Percentiles rank a stretch among this genome's conserved stretches.
These are phyloP conservation scores for Chalciporus sp. DNA, from an alignment of 1,284 basidiomycete genomes.

Conservation along the genomic window DNA sequence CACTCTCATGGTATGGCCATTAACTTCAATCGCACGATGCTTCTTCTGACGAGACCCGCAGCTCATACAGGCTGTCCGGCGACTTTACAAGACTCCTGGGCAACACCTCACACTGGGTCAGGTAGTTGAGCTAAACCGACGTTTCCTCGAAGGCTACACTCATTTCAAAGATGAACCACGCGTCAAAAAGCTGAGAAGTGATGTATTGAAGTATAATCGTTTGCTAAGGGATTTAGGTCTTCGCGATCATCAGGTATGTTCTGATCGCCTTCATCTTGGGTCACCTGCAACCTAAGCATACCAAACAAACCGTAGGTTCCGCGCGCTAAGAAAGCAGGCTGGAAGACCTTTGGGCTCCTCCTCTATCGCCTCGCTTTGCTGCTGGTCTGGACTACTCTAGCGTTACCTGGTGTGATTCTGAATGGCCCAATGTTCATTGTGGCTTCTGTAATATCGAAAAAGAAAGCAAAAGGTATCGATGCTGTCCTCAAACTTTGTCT, in stretches of 20 bases:
- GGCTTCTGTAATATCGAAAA: conserved; percentile 86
- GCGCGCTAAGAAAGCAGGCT: conserved; percentile 79
- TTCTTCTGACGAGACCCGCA: conserved; percentile 31
- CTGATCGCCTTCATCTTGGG: background rate
- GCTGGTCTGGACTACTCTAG: conserved; percentile 83
- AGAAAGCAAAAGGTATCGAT: conserved; percentile 85
- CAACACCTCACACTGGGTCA: conserved; percentile 94
- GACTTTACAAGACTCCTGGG: conserved; percentile 94
- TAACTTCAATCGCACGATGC: background rate
- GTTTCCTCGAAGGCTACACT: conserved; percentile 92
- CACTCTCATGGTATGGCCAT: conserved; percentile 82
- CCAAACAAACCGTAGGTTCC: conserved; percentile 56
- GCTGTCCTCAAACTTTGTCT: background rate
- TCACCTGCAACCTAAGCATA: background rate
- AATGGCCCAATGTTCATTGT: conserved; percentile 96
- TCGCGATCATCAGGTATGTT: conserved; percentile 90
- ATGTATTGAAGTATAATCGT: conserved; percentile 95
- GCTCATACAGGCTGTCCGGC: conserved; percentile 94
- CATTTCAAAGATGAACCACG: conserved; percentile 95
- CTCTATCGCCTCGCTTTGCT: conserved; percentile 85
- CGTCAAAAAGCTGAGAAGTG: conserved; percentile 79
- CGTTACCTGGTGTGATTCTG: conserved; percentile 92
- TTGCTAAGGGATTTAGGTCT: conserved; percentile 91
- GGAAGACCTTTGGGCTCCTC: conserved; percentile 89
- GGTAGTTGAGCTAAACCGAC: conserved; percentile 95